Percentiles rank a stretch among this genome's conserved stretches.
Evolutionary conservation across 306 rosid species (phyloP).

Genomic region (Lagenaria siceraria): DNA sequence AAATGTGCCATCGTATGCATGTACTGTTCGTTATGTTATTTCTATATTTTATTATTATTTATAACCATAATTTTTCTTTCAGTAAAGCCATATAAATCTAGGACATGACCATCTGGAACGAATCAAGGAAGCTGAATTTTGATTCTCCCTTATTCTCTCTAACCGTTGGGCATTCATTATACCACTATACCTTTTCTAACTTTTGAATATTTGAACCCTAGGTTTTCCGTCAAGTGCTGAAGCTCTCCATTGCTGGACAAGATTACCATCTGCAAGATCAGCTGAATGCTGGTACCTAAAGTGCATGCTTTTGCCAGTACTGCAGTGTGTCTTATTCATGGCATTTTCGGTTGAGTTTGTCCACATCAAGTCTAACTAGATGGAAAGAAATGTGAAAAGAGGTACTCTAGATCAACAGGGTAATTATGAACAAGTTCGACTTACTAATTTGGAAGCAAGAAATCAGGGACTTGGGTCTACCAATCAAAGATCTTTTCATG

Average conservation of each 20-base stretch:
- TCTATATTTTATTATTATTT: background rate
- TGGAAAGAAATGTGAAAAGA: constrained; percentile 15
- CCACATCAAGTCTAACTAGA: background rate
- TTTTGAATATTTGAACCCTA: background rate
- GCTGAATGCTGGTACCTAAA: background rate
- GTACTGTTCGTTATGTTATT: background rate
- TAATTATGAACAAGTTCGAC: constrained; percentile 22
- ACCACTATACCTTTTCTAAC: background rate
- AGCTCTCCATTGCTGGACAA: background rate
- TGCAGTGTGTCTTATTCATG: constrained; percentile 3
- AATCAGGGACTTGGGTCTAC: constrained; percentile 38
- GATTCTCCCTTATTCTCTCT: background rate
- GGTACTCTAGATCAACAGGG: constrained; percentile 26
- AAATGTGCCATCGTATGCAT: background rate
- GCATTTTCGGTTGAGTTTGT: background rate
- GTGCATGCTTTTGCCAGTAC: background rate
- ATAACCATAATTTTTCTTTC: background rate
- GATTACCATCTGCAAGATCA: background rate
- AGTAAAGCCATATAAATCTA: background rate
- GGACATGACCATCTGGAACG: background rate
- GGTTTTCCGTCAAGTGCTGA: background rate
- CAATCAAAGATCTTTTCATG: constrained; percentile 33
- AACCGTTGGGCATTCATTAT: background rate
- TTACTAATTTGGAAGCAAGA: constrained; percentile 37
- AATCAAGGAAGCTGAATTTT: background rate